These are phyloP conservation scores for Xylariaceae sp. DNA, from an alignment of 2,329 filamentous ascomycete species.

Conservation along the genomic window DNA sequence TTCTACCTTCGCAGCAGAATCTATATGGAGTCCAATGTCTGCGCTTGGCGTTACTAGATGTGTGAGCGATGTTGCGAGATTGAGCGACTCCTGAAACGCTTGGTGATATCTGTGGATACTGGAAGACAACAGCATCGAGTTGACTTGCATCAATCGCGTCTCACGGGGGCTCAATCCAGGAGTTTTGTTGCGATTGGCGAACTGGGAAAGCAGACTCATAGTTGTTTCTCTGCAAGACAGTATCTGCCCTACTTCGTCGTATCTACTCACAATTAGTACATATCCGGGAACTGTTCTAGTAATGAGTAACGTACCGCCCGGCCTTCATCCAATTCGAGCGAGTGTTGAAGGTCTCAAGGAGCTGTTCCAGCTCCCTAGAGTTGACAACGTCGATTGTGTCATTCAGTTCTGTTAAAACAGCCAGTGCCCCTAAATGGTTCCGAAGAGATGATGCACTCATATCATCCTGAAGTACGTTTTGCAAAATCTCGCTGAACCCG, in stretches of 20 bases:
- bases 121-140: conserved; percentile 70
- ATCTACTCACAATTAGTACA: conserved; percentile 42
- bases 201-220: conserved; percentile 72
- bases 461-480: conserved; percentile 45
- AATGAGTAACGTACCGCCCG: conserved; percentile 56
- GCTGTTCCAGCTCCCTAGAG: conserved; percentile 53
- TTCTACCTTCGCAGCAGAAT: conserved; percentile 73
- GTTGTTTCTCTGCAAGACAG: conserved; percentile 78
- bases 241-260: conserved; percentile 72
- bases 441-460: conserved; percentile 49
- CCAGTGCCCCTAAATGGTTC: conserved; percentile 56
- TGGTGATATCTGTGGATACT: conserved; percentile 73
- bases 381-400: conserved; percentile 63
- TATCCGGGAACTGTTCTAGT: background rate
- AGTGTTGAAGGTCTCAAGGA: conserved; percentile 58
- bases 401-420: conserved; percentile 74
- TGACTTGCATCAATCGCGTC: conserved; percentile 66
- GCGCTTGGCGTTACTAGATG: conserved; percentile 67
- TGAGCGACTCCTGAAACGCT: conserved; percentile 79
- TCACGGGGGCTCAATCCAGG: conserved; percentile 58
- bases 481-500: conserved; percentile 57
- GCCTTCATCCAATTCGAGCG: conserved; percentile 76
- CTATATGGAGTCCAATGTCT: conserved; percentile 67
- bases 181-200: conserved; percentile 55
- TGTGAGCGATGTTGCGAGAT: conserved; percentile 76